Evolutionary conservation across 2,329 filamentous ascomycete species (phyloP), one percentile per base, ranked within the genome.

Genomic region (Aspergillus phoenicis): DNA sequence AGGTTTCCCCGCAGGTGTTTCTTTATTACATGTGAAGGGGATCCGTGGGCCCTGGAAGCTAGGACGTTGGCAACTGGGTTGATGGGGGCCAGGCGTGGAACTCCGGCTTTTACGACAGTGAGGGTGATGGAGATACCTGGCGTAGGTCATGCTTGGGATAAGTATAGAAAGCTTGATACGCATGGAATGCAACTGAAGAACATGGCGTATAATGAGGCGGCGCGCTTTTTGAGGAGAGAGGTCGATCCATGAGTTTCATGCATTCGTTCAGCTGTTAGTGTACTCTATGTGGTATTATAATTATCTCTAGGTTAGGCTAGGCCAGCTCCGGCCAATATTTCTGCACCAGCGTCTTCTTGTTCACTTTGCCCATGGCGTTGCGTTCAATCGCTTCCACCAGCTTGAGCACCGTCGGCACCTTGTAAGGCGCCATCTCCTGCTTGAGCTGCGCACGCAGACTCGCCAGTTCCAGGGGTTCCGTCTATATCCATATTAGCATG

Each of bases 361-460:
- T 78, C 24, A 79, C 76, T 82, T 99, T 99, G 47, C 95, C 95
- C 95, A 99, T 99, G 33, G 93, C 94, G 60, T 75, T 75, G 28
- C 73, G 72, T 51, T 74, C 72, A 43, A 75, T 74, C 41, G 86
- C 78, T 51, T 91, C 88, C 17, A 98, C 91, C 5, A 96, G 80
- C 74, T 87, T 89, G 76, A 98, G 81, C 62, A 97, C 88, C 73
- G 95, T 92, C 0, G 95, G 95, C 59, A 98, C 93, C 83, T 99
- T 98, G 78, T 98, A 97, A 64, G 85, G 87, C 2, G 89, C 95
- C 66, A 98, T 72, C 56, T 75, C 71, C n/a, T 64, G 67, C 61
- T 74, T 75, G 28, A 75, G 80, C 13, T 71, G 61, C 5, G 70
- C 58, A 5, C 77, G 75, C 8, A 79, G 69, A 4, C 63, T 52